These are phyloP conservation scores for Nepenthes gracilis DNA, from an alignment of 148 eudicot species.

Conservation along the genomic window DNA sequence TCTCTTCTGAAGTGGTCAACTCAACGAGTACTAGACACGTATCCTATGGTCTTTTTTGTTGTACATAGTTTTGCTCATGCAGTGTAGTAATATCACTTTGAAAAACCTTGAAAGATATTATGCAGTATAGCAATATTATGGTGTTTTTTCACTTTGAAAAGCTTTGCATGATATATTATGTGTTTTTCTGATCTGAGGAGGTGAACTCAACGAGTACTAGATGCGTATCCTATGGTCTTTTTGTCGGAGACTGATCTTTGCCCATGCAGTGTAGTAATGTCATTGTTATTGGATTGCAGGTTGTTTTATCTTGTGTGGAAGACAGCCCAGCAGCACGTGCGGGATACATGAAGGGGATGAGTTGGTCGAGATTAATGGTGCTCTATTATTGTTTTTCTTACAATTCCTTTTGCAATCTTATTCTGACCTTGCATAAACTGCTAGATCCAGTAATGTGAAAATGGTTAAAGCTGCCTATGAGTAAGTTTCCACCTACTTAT, in stretches of 20 bases:
- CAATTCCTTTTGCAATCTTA: neutral
- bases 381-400: constrained; percentile 2
- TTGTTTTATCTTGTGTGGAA: constrained; percentile 71
- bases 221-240: neutral
- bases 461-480: neutral
- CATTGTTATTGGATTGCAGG: constrained; percentile 22
- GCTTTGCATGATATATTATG: no score
- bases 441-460: neutral
- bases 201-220: neutral
- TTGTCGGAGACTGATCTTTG: neutral
- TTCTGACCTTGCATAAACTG: neutral
- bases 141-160: no score
- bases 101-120: no score
- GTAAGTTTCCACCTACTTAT: no score
- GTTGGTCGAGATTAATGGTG: constrained; percentile 81
- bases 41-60: no score
- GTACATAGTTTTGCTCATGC: neutral
- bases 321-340: constrained; percentile 92
- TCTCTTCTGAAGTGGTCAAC: no score
- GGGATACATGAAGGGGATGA: constrained; percentile 91
- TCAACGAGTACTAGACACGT: no score
- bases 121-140: no score
- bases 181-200: neutral
- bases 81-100: neutral
- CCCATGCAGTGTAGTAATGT: neutral